Conservation (phyloP, 768 basidiomycete species). For the Rhizopogon rudus region DNA sequence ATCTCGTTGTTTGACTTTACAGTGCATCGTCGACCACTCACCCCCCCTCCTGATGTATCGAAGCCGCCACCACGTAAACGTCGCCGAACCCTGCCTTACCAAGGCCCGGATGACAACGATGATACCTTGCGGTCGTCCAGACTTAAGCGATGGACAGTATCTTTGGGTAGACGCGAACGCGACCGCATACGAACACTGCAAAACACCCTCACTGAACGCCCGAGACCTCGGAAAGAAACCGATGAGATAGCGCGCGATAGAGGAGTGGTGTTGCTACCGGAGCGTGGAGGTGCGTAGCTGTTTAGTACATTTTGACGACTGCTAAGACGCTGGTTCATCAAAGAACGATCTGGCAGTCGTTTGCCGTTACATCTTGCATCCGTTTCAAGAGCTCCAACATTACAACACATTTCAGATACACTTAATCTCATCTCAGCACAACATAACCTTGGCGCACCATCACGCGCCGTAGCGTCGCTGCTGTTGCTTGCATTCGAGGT, state of each 20-base stretch:
- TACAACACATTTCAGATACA: constrained; percentile 74
- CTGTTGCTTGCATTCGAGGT: constrained; percentile 81
- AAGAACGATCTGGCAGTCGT: constrained; percentile 69
- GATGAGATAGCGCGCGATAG: constrained; percentile 73
- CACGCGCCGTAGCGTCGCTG: constrained; percentile 58
- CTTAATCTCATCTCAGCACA: constrained; percentile 81
- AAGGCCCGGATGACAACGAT: constrained; percentile 57
- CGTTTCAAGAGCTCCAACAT: constrained; percentile 63
- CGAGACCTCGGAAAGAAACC: constrained; percentile 40
- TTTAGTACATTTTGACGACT: background rate
- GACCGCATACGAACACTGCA: constrained; percentile 59
- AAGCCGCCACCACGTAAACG: constrained; percentile 66
- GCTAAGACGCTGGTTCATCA: background rate
- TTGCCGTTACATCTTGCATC: constrained; percentile 71
- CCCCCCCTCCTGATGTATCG: constrained; percentile 57
- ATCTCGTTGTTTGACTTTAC: constrained; percentile 82
- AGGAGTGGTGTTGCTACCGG: constrained; percentile 57
- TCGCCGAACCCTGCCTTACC: constrained; percentile 64
- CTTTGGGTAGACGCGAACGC: constrained; percentile 68
- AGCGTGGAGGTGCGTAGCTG: constrained; percentile 54
- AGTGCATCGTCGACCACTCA: constrained; percentile 60
- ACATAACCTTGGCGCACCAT: constrained; percentile 58
- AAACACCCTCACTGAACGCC: constrained; percentile 36
- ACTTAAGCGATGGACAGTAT: constrained; percentile 71
- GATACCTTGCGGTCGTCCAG: constrained; percentile 55